Percentiles rank a stretch among this genome's conserved stretches.
Evolutionary conservation across 345 rosid genomes (phyloP).

Genomic region (Eucalyptus polybractea): DNA sequence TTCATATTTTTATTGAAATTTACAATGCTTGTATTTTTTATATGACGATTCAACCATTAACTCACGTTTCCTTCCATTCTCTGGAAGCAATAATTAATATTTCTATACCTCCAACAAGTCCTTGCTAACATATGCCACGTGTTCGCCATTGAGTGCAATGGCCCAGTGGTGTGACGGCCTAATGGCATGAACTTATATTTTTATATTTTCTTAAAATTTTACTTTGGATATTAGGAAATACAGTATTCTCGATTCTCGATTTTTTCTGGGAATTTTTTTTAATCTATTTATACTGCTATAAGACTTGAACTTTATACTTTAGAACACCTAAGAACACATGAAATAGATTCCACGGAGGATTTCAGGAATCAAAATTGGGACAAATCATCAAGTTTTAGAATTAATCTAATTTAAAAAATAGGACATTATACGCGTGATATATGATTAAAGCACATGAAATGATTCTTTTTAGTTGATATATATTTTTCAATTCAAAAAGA

Average conservation of each 20-base stretch:
- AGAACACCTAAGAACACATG: neutral
- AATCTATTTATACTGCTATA: no score
- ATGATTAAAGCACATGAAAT: no score
- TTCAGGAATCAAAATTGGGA: no score
- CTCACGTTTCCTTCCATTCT: neutral
- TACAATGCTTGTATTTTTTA: no score
- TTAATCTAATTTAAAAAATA: neutral
- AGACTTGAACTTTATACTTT: neutral
- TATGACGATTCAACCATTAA: no score
- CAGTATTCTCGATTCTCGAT: neutral
- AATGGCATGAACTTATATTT: no score
- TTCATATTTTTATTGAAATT: neutral
- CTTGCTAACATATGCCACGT: neutral
- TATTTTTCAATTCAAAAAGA: no score
- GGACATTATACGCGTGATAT: no score
- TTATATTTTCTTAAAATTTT: neutral
- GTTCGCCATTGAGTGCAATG: neutral
- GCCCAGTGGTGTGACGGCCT: neutral
- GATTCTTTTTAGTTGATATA: no score
- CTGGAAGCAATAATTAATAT: neutral
- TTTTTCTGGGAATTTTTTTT: no score
- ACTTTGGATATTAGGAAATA: neutral
- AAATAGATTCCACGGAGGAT: neutral
- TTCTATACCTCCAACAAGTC: neutral
- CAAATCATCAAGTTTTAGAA: neutral